Evolutionary conservation across 805 yeast genomes (phyloP).

Genomic region (Blastobotrys attinorum): DNA sequence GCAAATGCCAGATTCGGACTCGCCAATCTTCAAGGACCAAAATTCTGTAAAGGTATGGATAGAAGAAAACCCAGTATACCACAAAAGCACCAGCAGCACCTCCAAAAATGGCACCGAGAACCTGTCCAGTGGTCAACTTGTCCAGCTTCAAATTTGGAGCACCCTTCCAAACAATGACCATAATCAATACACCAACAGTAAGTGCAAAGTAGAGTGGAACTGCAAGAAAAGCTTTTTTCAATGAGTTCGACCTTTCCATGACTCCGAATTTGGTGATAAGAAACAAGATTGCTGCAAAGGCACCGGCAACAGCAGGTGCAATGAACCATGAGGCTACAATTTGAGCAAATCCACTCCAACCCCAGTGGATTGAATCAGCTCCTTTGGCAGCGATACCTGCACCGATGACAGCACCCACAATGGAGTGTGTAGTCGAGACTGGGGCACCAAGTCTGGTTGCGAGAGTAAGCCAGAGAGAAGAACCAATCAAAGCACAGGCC

Average conservation of each 20-base stretch:
- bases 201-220: constrained; percentile 55
- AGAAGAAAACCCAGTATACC: constrained; percentile 45
- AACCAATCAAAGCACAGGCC: constrained; percentile 70
- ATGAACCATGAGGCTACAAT: constrained; percentile 76
- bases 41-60: constrained; percentile 57
- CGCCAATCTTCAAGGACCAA: constrained; percentile 61
- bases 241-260: constrained; percentile 48
- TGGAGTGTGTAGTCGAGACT: constrained; percentile 76
- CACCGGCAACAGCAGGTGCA: constrained; percentile 66
- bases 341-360: constrained; percentile 65
- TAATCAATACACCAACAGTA: constrained; percentile 44
- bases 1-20: constrained; percentile 46
- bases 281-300: constrained; percentile 51
- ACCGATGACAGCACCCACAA: constrained; percentile 70
- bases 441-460: constrained; percentile 68
- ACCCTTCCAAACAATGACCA: constrained; percentile 77
- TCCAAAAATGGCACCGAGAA: constrained; percentile 54
- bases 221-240: constrained; percentile 47
- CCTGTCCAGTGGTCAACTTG: constrained; percentile 44
- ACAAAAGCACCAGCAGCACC: constrained; percentile 51
- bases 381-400: constrained; percentile 69
- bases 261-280: constrained; percentile 52
- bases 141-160: constrained; percentile 59
- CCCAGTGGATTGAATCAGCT: constrained; percentile 55
- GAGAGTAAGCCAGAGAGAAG: constrained; percentile 58